Conservation (phyloP, 169 alveolate species). For the Plasmodium relictum region DNA sequence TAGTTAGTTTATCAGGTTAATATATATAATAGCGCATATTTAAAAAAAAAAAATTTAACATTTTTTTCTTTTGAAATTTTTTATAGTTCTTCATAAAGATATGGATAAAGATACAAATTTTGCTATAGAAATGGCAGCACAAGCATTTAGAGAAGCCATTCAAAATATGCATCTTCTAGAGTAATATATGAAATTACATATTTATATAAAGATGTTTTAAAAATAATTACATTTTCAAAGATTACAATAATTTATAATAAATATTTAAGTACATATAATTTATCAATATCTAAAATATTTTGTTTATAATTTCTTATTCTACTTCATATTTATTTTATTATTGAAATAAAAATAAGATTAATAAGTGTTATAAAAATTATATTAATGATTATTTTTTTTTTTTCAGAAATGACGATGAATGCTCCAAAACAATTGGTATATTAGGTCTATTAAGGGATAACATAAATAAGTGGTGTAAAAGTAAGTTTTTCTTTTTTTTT, state of each 20-base stretch:
- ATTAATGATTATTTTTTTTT: neutral
- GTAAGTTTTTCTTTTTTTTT: slow-evolving; percentile 41
- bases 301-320: no score
- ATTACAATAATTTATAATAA: neutral
- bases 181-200: slow-evolving; percentile 54
- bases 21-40: neutral
- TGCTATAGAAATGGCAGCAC: slow-evolving; percentile 76
- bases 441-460: slow-evolving; percentile 70
- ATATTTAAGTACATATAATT: neutral
- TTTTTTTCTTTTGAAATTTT: slow-evolving; percentile 9
- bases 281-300: no score
- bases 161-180: slow-evolving; percentile 78
- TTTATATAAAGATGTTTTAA: slow-evolving; percentile 7
- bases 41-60: neutral
- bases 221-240: neutral
- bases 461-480: slow-evolving; percentile 74
- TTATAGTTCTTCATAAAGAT: slow-evolving; percentile 63
- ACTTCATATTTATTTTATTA: no score
- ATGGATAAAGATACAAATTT: slow-evolving; percentile 49
- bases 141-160: slow-evolving; percentile 78
- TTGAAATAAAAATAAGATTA: neutral
- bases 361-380: neutral
- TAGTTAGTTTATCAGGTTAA: slow-evolving; percentile 76
- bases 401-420: slow-evolving; percentile 71
- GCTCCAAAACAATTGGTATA: slow-evolving; percentile 72